Base-by-base conservation (phyloP, 192 early-diverging fungal genomes). In the Coemansia asiatica region DNA sequence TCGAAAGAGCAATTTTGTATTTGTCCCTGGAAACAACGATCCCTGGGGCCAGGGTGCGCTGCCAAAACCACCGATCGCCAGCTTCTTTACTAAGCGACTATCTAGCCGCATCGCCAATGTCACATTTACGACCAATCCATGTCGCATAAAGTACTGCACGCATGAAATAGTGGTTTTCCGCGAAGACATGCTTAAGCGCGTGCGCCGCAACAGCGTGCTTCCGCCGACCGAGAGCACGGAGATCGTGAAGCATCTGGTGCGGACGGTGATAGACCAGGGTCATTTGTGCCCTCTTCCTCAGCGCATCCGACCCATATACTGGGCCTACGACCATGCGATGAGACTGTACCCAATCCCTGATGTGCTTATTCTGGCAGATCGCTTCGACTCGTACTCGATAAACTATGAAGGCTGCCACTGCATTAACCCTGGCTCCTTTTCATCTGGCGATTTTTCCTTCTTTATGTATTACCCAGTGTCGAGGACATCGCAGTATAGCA, bases 81-180 rank as follows among this genome's bases (percentile, higher is more conserved):
- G 87, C 35, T 84, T 81, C 56, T 91, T 92, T 60, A 90, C 90
- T 0, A 69, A 75, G 16, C 78, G 87, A 18, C 55, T 95, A 29
- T 62, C 76, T 4, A 68, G 72, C 3, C 87, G 89, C 0, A 66
- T 93, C 6, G 73, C 85, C 21, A 84, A 87, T 16, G 83, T 78
- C 1, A 74, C 82, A 0, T 94, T 96, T 71, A 72, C 89, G 1
- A 90, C 87, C 25, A 96, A 95, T 74, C 95, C 95, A 22, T 94
- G 92, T 66, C 80, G 92, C 29, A 93, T 97, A 70, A 88, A 89
- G 60, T 96, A 94, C 65, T 95, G 90, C 68, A 90, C 89, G 4
- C 92, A 94, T 57, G 95, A 98, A 63, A 90, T 98, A 50, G 87
- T 96, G 1, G 82, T 98, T 22, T 95, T 91, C 64, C 86, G 94